Base-by-base conservation (phyloP, 192 early-diverging fungal genomes). In the Obelidium mucronatum region DNA sequence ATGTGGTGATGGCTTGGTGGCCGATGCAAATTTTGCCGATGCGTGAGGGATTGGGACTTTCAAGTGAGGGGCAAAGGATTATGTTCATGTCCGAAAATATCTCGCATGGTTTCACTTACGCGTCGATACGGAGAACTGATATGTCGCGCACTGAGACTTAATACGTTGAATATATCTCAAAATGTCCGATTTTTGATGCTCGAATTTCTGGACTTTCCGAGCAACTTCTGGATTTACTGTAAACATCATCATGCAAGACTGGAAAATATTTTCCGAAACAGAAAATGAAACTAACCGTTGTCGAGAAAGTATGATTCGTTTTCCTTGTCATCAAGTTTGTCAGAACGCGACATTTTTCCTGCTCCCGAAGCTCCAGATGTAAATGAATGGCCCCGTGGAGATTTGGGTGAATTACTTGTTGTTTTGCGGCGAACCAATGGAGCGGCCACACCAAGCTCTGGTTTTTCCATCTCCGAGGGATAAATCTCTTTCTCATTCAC, bases 171-270 rank as follows among this genome's bases (percentile, higher is more conserved):
- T 68, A 1, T 13, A 40, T 51, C 66, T 4, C 42, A 68, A 31
- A 51, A 68, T 40, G 42, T 68, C 19, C 17, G 66, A 68, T 68
- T 68, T 64, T 51, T 68, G 40, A 31, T 68, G 37, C 39, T 17
- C 22, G 39, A 68, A 48, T 68, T 68, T 68, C 6, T 58, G 8
- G 13, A 58, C 5, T 15, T 64, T 37, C 31, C 28, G 33, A 35
- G 19, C 30, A 13, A 64, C 6, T 48, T 48, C 11, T 48, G 44
- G 44, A 19, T 48, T 48, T 48, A 0, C 44, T 0, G 44, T 15
- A 48, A 48, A 15, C 19, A 48, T 6, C 19, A 48, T 48, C 19
- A 48, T 48, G 44, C 19, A 19, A 48, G 44, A 48, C 6, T 44
- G n/a, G n/a, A n/a, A n/a, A n/a, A n/a, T n/a, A n/a, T n/a, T n/a